Evolutionary conservation across 495 filamentous ascomycete genomes (phyloP), one percentile per base, ranked within the genome.

Genomic region (Sabuloglossum arenarium): DNA sequence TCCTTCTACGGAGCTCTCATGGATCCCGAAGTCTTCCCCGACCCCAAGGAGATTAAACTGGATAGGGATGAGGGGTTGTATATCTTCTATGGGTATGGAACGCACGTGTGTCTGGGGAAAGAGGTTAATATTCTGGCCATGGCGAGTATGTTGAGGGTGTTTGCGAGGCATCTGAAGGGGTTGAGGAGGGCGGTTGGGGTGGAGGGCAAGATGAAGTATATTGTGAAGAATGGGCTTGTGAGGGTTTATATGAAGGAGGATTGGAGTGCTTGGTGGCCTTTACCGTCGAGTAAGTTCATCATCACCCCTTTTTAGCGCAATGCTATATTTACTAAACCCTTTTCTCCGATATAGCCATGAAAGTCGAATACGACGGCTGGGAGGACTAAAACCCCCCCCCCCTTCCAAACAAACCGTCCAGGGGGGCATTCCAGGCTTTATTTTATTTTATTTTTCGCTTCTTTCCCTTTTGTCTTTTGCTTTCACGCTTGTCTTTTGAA

Each of bases 191-290:
- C 80, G 0, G 67, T 76, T 0, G 86, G 86, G 0, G 69, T 73
- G 1, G 77, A 82, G 68, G 86, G 87, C 0, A 66, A 80, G 61
- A 65, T 93, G 54, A 88, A 89, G 73, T 82, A 79, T 70, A 70
- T 89, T 12, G 66, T 70, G 0, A 72, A 71, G 43, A 69, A 73
- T 3, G 79, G 74, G n/a, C 82, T 76, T 0, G 78, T 75, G 63
- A 77, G 76, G 28, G 65, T 79, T 24, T 93, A 88, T 60, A 74
- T 94, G 70, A 76, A 79, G 53, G 79, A 85, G 66, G 84, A 93
- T 61, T 77, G 79, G 68, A 80, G 81, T 29, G 73, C 73, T 29
- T 79, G 79, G 67, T 84, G 74, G 64, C 75, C 83, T 8, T 90
- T 86, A 71, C 86, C 87, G 0, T 79, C 75, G 28, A 81, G 76